phyloP scores from a whole-genome alignment of 2,329 filamentous ascomycete genomes.

The Blastomyces emzantsi region DNA sequence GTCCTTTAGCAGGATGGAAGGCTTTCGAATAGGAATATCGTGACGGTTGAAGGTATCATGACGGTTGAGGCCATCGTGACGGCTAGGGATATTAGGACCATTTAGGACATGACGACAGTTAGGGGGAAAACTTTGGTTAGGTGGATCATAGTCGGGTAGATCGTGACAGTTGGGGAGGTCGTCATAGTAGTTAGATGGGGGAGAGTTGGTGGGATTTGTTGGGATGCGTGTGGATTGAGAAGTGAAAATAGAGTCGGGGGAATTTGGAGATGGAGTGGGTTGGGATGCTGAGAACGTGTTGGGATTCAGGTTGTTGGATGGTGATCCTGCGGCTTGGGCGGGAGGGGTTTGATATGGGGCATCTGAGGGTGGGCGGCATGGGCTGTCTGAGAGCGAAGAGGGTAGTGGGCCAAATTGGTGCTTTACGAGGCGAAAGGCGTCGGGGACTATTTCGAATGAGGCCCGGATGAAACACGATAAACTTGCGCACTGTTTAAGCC shows the following conservation, averaged over 20 bases:
- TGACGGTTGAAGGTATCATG: neutral
- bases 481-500: slow-evolving; percentile 20
- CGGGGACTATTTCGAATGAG: slow-evolving; percentile 24
- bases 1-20: slow-evolving; percentile 22
- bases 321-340: neutral
- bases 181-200: neutral
- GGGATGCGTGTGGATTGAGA: neutral
- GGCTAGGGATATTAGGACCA: slow-evolving; percentile 1
- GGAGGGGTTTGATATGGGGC: neutral
- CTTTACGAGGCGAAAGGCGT: slow-evolving; percentile 22
- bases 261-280: neutral
- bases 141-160: neutral
- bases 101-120: slow-evolving; percentile 4
- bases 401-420: slow-evolving; percentile 23
- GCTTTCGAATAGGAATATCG: slow-evolving; percentile 10
- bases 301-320: neutral
- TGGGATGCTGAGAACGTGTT: neutral
- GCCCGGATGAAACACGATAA: slow-evolving; percentile 25
- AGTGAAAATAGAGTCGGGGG: slow-evolving; percentile 1
- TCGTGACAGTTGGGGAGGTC: neutral
- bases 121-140: neutral
- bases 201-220: neutral
- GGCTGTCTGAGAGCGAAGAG: slow-evolving; percentile 15
- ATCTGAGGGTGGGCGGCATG: slow-evolving; percentile 9
- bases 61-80: neutral